Evolutionary conservation across 805 yeast genomes (phyloP), one percentile per base, ranked within the genome.

Genomic region (Teunomyces aglyptinius): DNA sequence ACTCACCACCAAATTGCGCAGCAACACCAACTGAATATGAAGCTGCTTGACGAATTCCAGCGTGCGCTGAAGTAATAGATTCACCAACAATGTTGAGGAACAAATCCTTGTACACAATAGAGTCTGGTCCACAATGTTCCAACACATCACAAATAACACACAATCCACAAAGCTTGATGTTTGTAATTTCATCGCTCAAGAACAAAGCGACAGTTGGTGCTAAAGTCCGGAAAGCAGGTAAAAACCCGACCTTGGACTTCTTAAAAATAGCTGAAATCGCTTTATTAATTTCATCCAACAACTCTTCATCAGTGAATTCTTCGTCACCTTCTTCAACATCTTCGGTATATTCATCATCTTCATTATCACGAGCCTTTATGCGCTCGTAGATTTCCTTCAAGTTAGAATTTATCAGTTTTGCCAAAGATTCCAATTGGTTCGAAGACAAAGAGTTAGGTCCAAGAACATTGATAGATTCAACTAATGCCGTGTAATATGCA

Each of bases 281-380:
- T 61, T 85, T 86, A 62, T 86, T 87, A 52, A 90, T 81, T 61
- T 92, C 96, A 57, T 89, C 95, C 43, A 90, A 68, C 39, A 94
- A 71, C 60, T 91, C 97, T 60, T 90, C 97, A 63, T 94, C 98
- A 1, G 94, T 84, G 55, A 76, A 81, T 57, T 86, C 96, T 48
- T 83, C 89, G 46, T 91, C 97, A 47, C 85, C 90, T 46, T 82
- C 87, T 48, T 86, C 96, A 5, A 83, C 73, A 38, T 89, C 97
- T 67, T 89, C 97, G 49, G 86, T 85, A 63, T 85, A 90, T 57
- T 88, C 96, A 60, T 89, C 96, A 52, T 86, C 94, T 36, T 78
- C 85, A 49, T 73, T 75, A 45, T 88, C 90, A 52, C 95, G 84
- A 29, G 75, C 78, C 58, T 80, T 82, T 46, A 88, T 82, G 55